Conservation (phyloP, 805 yeast species). For the Starmera quercuum region DNA sequence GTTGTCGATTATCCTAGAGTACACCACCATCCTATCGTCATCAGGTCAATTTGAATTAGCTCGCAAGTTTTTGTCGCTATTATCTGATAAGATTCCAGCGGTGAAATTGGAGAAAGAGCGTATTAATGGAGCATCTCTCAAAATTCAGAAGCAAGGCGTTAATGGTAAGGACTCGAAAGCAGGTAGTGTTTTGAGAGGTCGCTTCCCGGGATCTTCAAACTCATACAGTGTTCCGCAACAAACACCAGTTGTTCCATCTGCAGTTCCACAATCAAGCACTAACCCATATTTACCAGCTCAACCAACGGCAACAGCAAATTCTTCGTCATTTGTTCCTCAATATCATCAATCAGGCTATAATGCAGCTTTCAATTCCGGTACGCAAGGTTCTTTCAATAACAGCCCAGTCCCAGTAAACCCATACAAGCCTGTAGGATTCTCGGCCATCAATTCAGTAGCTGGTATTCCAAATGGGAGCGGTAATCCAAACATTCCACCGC, state of each 20-base stretch:
- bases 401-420: too few species aligned
- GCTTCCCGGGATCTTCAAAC: background rate
- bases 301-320: slow-evolving; percentile 8
- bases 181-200: slow-evolving; percentile 4
- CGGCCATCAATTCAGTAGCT: slow-evolving; percentile 1
- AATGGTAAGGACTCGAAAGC: slow-evolving; percentile 15
- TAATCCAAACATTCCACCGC: too few species aligned
- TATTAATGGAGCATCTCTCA: slow-evolving; percentile 55
- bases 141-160: slow-evolving; percentile 12
- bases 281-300: slow-evolving; percentile 1
- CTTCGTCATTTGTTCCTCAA: slow-evolving; percentile 14
- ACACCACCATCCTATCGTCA: slow-evolving; percentile 70
- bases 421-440: slow-evolving; percentile 20
- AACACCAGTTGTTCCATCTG: slow-evolving; percentile 4
- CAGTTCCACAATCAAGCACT: slow-evolving; percentile 6
- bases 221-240: background rate
- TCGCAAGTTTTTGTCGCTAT: slow-evolving; percentile 50
- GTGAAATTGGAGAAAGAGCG: slow-evolving; percentile 74
- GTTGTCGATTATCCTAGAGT: slow-evolving; percentile 62
- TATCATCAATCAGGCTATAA: slow-evolving; percentile 16
- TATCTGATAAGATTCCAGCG: slow-evolving; percentile 71
- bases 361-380: slow-evolving; percentile 17
- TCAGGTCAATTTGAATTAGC: slow-evolving; percentile 84
- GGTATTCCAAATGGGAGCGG: too few species aligned
- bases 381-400: slow-evolving; percentile 10